These are phyloP conservation scores for Phlebiopsis flavidoalba DNA, from an alignment of 768 basidiomycete species.

Conservation along the genomic window DNA sequence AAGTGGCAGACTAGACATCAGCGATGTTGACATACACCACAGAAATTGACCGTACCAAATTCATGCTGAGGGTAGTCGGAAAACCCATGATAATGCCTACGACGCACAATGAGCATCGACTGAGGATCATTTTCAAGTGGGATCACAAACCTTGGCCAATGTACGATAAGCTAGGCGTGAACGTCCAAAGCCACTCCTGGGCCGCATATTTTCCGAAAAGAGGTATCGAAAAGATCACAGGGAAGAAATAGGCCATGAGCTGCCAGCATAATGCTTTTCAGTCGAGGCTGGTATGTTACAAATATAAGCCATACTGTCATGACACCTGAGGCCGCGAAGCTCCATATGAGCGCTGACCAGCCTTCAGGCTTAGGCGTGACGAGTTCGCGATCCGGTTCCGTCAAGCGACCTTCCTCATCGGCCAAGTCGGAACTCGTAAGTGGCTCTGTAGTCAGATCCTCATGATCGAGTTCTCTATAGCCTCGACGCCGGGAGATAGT, in stretches of 20 bases:
- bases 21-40: not conserved
- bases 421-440: not conserved
- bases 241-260: constrained; percentile 87
- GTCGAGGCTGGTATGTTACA: not conserved
- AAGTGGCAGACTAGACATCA: not conserved
- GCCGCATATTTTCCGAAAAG: constrained; percentile 82
- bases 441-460: constrained; percentile 27
- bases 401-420: constrained; percentile 1
- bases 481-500: constrained; percentile 49
- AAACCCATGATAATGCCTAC: constrained; percentile 96
- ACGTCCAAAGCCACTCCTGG: constrained; percentile 87
- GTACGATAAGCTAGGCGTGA: constrained; percentile 88
- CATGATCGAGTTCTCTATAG: constrained; percentile 41
- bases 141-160: constrained; percentile 73
- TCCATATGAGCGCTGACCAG: constrained; percentile 74
- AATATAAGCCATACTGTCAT: constrained; percentile 53
- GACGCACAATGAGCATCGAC: not conserved
- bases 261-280: constrained; percentile 27
- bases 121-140: not conserved
- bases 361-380: constrained; percentile 41
- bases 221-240: constrained; percentile 82
- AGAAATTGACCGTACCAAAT: constrained; percentile 45
- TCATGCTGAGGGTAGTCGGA: constrained; percentile 92
- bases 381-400: not conserved
- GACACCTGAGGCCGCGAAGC: constrained; percentile 67